A percentile compares a stretch with the other conserved stretches of the same genome.
These are phyloP conservation scores for Marasmius tenuissimus DNA, from an alignment of 1,284 basidiomycete genomes.

Conservation along the genomic window DNA sequence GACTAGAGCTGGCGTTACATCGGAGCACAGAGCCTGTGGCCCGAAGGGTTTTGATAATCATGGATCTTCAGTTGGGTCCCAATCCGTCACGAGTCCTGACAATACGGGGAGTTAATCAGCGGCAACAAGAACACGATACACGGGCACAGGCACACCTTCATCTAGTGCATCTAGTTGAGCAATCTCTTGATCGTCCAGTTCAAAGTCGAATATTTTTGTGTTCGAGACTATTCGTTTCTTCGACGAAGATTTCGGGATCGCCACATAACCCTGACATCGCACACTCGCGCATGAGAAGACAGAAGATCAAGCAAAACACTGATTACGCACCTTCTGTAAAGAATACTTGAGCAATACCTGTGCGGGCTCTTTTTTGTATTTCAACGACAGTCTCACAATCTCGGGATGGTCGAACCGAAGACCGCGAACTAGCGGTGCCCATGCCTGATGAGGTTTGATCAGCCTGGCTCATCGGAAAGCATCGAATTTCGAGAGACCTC, in stretches of 20 bases:
- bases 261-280: slow-evolving; percentile 45
- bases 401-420: slow-evolving; percentile 50
- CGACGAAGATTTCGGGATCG: slow-evolving; percentile 62
- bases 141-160: slow-evolving; percentile 39
- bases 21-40: not conserved
- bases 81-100: slow-evolving; percentile 50
- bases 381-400: slow-evolving; percentile 40
- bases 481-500: slow-evolving; percentile 42
- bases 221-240: slow-evolving; percentile 57
- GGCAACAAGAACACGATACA: not conserved
- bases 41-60: slow-evolving; percentile 14
- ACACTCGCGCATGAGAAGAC: not conserved
- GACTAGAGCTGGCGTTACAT: not conserved
- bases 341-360: slow-evolving; percentile 77
- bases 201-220: slow-evolving; percentile 59
- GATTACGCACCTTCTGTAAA: slow-evolving; percentile 67
- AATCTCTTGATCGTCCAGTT: slow-evolving; percentile 52
- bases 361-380: slow-evolving; percentile 61
- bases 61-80: slow-evolving; percentile 47
- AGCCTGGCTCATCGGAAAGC: slow-evolving; percentile 1
- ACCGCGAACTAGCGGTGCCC: slow-evolving; percentile 53
- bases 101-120: not conserved
- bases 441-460: slow-evolving; percentile 37
- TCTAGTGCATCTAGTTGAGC: slow-evolving; percentile 51
- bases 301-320: not conserved